These are phyloP conservation scores for Rhamnella rubrinervis DNA, from an alignment of 331 rosid genomes.

Conservation along the genomic window DNA sequence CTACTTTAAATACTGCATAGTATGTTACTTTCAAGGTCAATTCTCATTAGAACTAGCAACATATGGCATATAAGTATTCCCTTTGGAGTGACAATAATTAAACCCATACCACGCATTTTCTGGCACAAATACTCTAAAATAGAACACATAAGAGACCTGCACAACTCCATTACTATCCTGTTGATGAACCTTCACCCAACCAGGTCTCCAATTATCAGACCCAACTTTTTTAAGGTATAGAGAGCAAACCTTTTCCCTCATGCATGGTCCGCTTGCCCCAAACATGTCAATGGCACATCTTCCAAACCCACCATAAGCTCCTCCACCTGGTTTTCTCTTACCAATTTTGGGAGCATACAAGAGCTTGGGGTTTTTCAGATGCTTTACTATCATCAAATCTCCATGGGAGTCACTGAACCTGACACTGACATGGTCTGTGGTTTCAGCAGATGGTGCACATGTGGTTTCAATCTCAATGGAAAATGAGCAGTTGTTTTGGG, in stretches of 20 bases:
- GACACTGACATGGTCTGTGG: slow-evolving; percentile 29
- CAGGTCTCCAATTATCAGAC: slow-evolving; percentile 37
- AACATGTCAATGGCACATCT: slow-evolving; percentile 36
- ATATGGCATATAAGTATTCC: slow-evolving; percentile 5
- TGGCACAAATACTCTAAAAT: slow-evolving; percentile 35
- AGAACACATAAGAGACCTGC: slow-evolving; percentile 27
- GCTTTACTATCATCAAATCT: slow-evolving; percentile 31
- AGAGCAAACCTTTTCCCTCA: slow-evolving; percentile 25
- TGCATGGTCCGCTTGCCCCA: slow-evolving; percentile 31
- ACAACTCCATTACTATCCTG: slow-evolving; percentile 15
- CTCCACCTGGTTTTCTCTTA: slow-evolving; percentile 10
- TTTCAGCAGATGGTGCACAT: slow-evolving; percentile 30
- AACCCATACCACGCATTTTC: slow-evolving; percentile 41
- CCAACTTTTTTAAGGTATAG: slow-evolving; percentile 35
- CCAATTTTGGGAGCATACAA: slow-evolving; percentile 24
- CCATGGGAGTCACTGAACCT: slow-evolving; percentile 26
- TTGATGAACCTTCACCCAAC: slow-evolving; percentile 31
- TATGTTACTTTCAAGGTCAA: background rate
- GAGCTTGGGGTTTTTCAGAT: slow-evolving; percentile 22
- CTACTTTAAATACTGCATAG: too few relatives aligned
- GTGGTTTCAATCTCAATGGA: slow-evolving; percentile 36
- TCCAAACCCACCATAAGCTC: slow-evolving; percentile 23
- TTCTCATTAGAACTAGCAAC: slow-evolving; percentile 13
- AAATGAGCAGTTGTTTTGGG: slow-evolving; percentile 32
- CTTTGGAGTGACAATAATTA: slow-evolving; percentile 31